phyloP scores from a whole-genome alignment of 1,284 basidiomycete species.

The Bjerkandera adusta region DNA sequence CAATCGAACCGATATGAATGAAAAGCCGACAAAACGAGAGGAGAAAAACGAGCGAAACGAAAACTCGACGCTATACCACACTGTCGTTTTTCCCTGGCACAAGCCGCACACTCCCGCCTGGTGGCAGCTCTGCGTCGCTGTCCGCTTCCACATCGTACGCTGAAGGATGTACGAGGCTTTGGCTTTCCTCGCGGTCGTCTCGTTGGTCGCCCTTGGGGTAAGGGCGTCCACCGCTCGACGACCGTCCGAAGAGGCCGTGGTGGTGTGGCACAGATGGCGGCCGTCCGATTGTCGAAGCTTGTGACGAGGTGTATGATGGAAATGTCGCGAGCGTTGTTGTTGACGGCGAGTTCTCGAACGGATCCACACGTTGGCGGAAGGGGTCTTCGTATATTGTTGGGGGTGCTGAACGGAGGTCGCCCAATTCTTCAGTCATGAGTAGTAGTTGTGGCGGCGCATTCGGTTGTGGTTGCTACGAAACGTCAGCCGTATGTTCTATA shows the following conservation, averaged over 20 bases:
- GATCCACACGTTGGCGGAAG: constrained; percentile 24
- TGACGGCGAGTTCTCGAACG: constrained; percentile 31
- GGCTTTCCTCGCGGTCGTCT: constrained; percentile 40
- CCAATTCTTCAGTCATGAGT: constrained; percentile 13
- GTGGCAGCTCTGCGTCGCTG: constrained; percentile 8
- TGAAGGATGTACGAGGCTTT: constrained; percentile 31
- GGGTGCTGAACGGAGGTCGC: constrained; percentile 30
- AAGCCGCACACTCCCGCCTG: constrained; percentile 10
- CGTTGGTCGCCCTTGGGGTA: constrained; percentile 32
- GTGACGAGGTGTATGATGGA: constrained; percentile 19
- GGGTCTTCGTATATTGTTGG: constrained; percentile 23
- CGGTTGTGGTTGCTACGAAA: not conserved
- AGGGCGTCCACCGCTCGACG: constrained; percentile 22
- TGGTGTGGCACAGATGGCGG: constrained; percentile 11
- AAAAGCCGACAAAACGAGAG: not conserved
- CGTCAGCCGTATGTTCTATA: not conserved
- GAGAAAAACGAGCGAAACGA: too few species aligned
- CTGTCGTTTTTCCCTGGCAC: not conserved
- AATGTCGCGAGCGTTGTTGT: constrained; percentile 30
- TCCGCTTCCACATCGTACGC: constrained; percentile 22
- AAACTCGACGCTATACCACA: too few species aligned
- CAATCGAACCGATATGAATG: not conserved
- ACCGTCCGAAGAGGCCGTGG: constrained; percentile 23
- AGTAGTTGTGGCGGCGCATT: constrained; percentile 5
- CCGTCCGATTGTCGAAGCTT: constrained; percentile 17